Evolutionary conservation across 2,329 filamentous ascomycete genomes (phyloP).

Genomic region (Metarhizium anisopliae): DNA sequence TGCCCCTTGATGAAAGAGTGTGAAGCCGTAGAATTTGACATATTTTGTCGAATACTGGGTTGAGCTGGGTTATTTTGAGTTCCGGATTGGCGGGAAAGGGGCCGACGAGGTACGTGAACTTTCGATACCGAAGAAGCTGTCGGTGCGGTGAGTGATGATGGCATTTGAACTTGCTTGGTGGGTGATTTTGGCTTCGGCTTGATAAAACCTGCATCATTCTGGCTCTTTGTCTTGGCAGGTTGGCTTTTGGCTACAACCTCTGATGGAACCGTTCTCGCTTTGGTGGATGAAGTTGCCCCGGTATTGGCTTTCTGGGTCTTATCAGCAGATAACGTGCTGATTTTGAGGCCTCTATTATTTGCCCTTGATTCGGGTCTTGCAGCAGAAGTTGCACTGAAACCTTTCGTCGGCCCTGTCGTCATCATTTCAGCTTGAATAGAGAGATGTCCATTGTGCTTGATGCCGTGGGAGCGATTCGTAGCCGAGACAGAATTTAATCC

Average conservation of each 20-base stretch:
- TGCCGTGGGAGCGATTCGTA: background rate
- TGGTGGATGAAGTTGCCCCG: background rate
- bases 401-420: background rate
- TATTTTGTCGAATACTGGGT: slow-evolving; percentile 10
- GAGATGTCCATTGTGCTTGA: background rate
- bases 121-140: slow-evolving; percentile 63
- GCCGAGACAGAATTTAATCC: background rate
- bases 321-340: background rate
- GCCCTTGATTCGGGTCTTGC: background rate
- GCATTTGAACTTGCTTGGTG: slow-evolving; percentile 58
- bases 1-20: slow-evolving; percentile 31
- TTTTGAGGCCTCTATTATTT: background rate
- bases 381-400: background rate
- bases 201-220: slow-evolving; percentile 32
- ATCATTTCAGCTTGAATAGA: no score
- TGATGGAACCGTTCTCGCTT: slow-evolving; percentile 21
- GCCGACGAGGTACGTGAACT: slow-evolving; percentile 19
- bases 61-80: slow-evolving; percentile 21
- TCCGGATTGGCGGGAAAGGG: slow-evolving; percentile 19
- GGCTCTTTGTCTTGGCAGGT: slow-evolving; percentile 29
- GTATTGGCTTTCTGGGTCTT: slow-evolving; percentile 7
- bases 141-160: slow-evolving; percentile 58
- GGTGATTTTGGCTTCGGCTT: slow-evolving; percentile 60
- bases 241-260: slow-evolving; percentile 33
- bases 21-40: slow-evolving; percentile 8